Evolutionary conservation across 148 eudicot species (phyloP), one percentile per base, ranked within the genome.

Genomic region (Silene uniflora): DNA sequence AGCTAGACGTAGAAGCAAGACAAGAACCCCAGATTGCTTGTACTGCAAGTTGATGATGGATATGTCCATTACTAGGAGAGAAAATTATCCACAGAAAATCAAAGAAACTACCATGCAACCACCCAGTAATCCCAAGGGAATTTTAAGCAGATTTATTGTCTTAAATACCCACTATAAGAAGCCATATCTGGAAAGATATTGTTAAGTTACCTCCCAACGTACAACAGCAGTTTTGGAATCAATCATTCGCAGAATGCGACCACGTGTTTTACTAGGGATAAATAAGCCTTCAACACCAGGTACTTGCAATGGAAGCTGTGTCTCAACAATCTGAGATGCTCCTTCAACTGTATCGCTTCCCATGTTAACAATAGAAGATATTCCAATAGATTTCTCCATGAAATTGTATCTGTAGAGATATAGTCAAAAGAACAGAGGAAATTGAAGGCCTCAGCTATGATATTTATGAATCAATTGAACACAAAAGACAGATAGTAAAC

Each of bases 201-300:
- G 54, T 10, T 74, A 67, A 59, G 61, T 77, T 92, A 94, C 98
- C 98, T 95, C 96, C 98, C 97, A 95, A 44, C 96, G 93, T 44
- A 95, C 89, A 78, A 92, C 85, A 73, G 93, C 93, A 77, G 86
- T 83, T 81, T 84, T 78, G 35, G 76, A 77, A 79, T 87, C 85
- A 71, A 89, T 72, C 88, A 90, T 81, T 84, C 88, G 92, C 73
- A 95, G 64, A 75, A 95, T 77, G 49, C 78, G 96, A 72, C 98
- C 98, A 35, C 88, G 88, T 12, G 98, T 89, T 69, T 84, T 81
- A 61, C 88, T 77, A 42, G 98, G 97, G 73, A 95, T 88, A 18
- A 80, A 29, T 70, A 95, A 78, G 74, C 98, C 96, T 78, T 92
- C 96, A 83, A 88, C 81, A 62, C 87, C 93, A 79, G 98, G 90